Conservation (phyloP, 331 rosid genomes). For the Malus hybrid region DNA sequence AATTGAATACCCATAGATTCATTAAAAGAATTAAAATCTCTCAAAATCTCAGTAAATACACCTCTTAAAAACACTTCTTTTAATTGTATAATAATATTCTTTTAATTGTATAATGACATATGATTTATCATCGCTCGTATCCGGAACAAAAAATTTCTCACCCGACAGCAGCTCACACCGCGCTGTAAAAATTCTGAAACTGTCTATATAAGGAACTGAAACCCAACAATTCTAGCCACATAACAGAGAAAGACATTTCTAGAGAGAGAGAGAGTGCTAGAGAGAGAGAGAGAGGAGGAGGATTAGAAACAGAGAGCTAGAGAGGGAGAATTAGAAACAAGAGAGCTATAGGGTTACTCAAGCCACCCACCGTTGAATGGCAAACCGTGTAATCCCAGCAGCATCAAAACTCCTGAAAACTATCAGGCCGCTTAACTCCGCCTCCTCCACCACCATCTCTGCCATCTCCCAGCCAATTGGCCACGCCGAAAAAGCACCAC, state of each 20-base stretch:
- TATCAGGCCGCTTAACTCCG: conserved; percentile 42
- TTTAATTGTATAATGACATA: no score
- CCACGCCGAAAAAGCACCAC: neutral
- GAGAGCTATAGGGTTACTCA: neutral
- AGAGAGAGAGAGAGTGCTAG: neutral
- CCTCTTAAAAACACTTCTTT: no score
- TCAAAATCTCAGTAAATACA: no score
- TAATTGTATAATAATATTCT: no score
- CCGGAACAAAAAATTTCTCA: no score
- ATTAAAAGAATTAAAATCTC: no score
- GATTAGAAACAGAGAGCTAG: no score
- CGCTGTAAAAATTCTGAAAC: neutral
- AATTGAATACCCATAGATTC: no score
- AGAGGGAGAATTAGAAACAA: neutral
- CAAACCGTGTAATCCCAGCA: conserved; percentile 49
- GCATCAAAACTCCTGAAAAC: conserved; percentile 34
- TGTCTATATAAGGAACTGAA: neutral
- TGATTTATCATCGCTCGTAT: no score
- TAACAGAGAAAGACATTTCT: neutral
- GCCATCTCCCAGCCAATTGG: conserved; percentile 14
- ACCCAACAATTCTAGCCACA: neutral
- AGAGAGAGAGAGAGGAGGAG: neutral
- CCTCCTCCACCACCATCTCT: conserved; percentile 24
- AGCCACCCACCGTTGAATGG: conserved; percentile 36
- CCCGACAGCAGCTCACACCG: neutral